These are phyloP conservation scores for Niebla homalea DNA, from an alignment of 495 filamentous ascomycete species.

Conservation along the genomic window DNA sequence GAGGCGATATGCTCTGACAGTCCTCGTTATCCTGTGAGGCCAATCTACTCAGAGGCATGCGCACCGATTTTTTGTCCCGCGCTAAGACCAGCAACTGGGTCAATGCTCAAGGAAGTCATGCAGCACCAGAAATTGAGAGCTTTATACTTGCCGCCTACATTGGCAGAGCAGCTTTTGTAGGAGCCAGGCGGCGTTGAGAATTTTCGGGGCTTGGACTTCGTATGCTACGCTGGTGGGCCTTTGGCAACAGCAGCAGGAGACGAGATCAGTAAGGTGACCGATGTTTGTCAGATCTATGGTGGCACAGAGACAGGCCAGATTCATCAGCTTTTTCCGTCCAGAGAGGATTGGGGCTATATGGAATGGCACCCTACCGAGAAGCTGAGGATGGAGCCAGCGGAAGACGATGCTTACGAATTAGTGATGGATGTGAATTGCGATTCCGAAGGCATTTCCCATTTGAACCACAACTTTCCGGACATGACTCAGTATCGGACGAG, in stretches of 20 bases:
- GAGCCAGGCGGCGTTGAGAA: slow-evolving; percentile 12
- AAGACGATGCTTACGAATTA: slow-evolving; percentile 35
- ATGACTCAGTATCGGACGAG: slow-evolving; percentile 36
- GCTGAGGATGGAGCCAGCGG: slow-evolving; percentile 28
- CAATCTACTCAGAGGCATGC: slow-evolving; percentile 12
- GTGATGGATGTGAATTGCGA: slow-evolving; percentile 32
- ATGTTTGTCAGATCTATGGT: slow-evolving; percentile 21
- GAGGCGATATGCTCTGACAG: neutral
- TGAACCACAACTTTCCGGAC: slow-evolving; percentile 32
- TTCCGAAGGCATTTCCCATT: neutral
- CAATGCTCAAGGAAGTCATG: slow-evolving; percentile 13
- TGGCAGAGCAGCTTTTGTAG: slow-evolving; percentile 18
- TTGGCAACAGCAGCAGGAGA: slow-evolving; percentile 15
- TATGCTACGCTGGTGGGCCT: slow-evolving; percentile 20
- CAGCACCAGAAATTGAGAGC: slow-evolving; percentile 15
- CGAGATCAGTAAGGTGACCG: slow-evolving; percentile 16
- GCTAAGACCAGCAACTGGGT: slow-evolving; percentile 17
- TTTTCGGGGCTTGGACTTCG: slow-evolving; percentile 16
- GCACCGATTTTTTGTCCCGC: slow-evolving; percentile 19
- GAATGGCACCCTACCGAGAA: slow-evolving; percentile 33
- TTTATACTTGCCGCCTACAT: slow-evolving; percentile 16
- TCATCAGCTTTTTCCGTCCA: slow-evolving; percentile 12
- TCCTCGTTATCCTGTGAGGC: too few relatives aligned
- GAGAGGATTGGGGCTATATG: slow-evolving; percentile 38
- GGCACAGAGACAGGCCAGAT: slow-evolving; percentile 17